Evolutionary conservation across 768 basidiomycete species (phyloP).

Genomic region (Infundibulicybe gibba): DNA sequence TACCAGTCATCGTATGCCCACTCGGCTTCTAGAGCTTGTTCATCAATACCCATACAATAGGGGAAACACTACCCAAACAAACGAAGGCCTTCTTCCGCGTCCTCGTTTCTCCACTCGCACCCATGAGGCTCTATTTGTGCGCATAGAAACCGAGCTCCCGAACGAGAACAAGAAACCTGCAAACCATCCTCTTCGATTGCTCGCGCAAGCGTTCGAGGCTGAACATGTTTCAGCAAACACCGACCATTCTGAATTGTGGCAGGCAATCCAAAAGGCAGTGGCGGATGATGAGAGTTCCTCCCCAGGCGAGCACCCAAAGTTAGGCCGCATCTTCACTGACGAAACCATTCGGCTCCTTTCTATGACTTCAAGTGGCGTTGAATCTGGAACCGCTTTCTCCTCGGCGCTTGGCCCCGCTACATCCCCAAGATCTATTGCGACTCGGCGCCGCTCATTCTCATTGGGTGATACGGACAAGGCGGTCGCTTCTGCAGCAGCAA

Average conservation of each 20-base stretch:
- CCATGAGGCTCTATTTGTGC: slow-evolving; percentile 64
- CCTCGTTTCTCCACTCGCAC: slow-evolving; percentile 67
- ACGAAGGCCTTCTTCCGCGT: slow-evolving; percentile 48
- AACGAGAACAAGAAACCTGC: slow-evolving; percentile 28
- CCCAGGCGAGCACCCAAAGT: slow-evolving; percentile 31
- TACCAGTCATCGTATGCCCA: slow-evolving; percentile 52
- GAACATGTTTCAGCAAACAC: slow-evolving; percentile 23
- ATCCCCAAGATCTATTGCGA: slow-evolving; percentile 16
- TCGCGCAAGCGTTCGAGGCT: slow-evolving; percentile 59
- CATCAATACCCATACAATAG: slow-evolving; percentile 62
- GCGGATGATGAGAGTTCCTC: slow-evolving; percentile 26
- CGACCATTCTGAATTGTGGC: slow-evolving; percentile 48
- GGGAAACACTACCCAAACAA: slow-evolving; percentile 20
- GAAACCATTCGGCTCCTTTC: slow-evolving; percentile 59
- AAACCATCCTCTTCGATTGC: slow-evolving; percentile 54
- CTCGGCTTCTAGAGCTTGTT: slow-evolving; percentile 67
- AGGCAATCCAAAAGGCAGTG: slow-evolving; percentile 42
- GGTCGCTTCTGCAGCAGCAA: slow-evolving; percentile 5
- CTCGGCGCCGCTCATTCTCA: slow-evolving; percentile 28
- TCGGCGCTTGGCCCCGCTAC: slow-evolving; percentile 28
- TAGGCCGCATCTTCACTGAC: slow-evolving; percentile 60
- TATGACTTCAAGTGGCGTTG: slow-evolving; percentile 26
- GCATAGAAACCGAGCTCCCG: slow-evolving; percentile 53
- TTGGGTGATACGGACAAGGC: slow-evolving; percentile 17
- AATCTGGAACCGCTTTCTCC: slow-evolving; percentile 32